These are phyloP conservation scores for Naganishia sp. DNA, from an alignment of 1,284 basidiomycete species.

Conservation along the genomic window DNA sequence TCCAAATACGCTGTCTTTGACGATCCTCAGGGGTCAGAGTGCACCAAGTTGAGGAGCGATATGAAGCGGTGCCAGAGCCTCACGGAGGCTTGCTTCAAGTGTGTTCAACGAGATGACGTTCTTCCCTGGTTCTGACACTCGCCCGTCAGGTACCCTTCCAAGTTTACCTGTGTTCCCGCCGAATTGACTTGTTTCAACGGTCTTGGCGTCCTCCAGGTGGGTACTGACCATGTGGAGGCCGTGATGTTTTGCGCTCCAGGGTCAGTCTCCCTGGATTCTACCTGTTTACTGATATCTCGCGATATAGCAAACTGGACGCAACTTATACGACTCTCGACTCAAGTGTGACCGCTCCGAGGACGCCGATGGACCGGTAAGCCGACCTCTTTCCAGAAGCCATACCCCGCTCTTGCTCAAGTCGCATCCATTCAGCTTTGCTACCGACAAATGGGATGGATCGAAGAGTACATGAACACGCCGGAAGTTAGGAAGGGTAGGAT, in stretches of 20 bases:
- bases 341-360: conserved; percentile 64
- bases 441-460: conserved; percentile 74
- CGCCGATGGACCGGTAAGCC: conserved; percentile 58
- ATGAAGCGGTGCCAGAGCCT: conserved; percentile 50
- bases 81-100: conserved; percentile 53
- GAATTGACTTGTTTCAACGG: conserved; percentile 56
- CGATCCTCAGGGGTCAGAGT: conserved; percentile 46
- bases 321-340: conserved; percentile 77
- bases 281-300: too few species aligned
- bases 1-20: conserved; percentile 50
- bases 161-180: conserved; percentile 62
- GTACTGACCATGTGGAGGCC: too few species aligned
- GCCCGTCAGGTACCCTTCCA: conserved; percentile 44
- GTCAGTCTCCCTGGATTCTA: too few species aligned
- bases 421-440: conserved; percentile 63
- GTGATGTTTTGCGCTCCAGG: too few species aligned
- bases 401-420: conserved; percentile 31
- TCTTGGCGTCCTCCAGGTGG: conserved; percentile 57
- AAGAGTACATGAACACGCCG: conserved; percentile 72
- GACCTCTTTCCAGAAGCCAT: conserved; percentile 40
- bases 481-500: conserved; percentile 62
- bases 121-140: conserved; percentile 3
- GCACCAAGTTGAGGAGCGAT: conserved; percentile 42
- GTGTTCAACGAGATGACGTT: conserved; percentile 13
- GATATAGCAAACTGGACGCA: conserved; percentile 37